Evolutionary conservation across 495 filamentous ascomycete genomes (phyloP), one percentile per base, ranked within the genome.

Genomic region (Penicillium mononematosum): DNA sequence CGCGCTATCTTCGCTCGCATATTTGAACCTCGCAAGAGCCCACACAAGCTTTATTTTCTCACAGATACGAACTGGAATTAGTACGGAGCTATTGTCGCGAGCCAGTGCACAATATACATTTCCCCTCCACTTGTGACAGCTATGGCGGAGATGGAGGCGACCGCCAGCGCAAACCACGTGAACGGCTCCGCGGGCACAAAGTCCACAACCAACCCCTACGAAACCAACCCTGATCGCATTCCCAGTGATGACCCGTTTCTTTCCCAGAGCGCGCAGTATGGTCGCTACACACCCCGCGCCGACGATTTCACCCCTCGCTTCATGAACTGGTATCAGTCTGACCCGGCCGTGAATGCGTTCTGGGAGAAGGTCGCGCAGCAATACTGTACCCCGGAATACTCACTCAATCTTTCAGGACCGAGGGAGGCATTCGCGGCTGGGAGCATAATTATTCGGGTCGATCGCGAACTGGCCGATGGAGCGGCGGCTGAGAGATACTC

Each of bases 381-480:
- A 38, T 64, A 62, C 39, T 75, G 69, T 44, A 71, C 53, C 2
- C 58, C 71, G 10, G 64, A 76, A 36, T 64, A 75, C 52, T 75
- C 73, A n/a, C 62, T 78, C 42, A 68, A 73, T 52, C 43, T 61
- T 1, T 50, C 64, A 1, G 74, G 67, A 5, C 45, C 55, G n/a
- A 63, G 71, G 48, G 67, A 74, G 42, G 72, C 59, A 20, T 78
- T 73, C 42, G 70, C 71, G 61, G 70, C 62, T 45, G 75, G 74
- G 44, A 75, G 68, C 45, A 65, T 76, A 20, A 68, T 77, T 27
- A 70, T 77, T 54, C 54, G 70, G 57, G 68, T 77, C n/a, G 75
- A 78, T 51, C 55, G 58, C 12, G 68, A 72, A 48, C 43, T 58
- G 20, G 64, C 45, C 5, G 56, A 62, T 25, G 69, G 58, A 43